Base-by-base conservation (phyloP, 371 early-diverging fungal genomes). In the Mycotypha africana region DNA sequence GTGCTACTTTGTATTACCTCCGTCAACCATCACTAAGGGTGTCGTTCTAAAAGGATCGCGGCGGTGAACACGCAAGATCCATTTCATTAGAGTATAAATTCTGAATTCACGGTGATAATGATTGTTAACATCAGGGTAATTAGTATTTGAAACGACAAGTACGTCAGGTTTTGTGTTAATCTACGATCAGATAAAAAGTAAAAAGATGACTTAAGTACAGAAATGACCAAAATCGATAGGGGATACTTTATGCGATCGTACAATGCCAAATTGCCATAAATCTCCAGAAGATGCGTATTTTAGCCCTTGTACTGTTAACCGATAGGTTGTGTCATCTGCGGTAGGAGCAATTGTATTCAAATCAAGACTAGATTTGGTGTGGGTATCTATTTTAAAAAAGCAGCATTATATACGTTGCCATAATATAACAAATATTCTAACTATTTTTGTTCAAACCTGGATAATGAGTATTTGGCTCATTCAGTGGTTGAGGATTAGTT, bases 11-110 rank as follows among this genome's bases (percentile, higher is more conserved):
- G n/a, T n/a, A n/a, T 48, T 60, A 64, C 68, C 72, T 24, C 61
- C 68, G 51, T 71, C 72, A 14, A 71, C 61, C 72, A 71, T 71
- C 2, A 71, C 23, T 12, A 71, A 46, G 38, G 72, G 72, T 1
- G 19, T 28, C 6, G 45, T 51, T 36, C 67, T 53, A 1, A 53
- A 33, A 8, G 60, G 44, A 38, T 71, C 72, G 9, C 67, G 65
- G 40, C 72, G 62, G 36, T 71, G 56, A 4, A 67, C 72, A 40
- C 72, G 65, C 3, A 71, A 47, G 31, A 71, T 63, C 72, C 72
- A 71, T 51, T 71, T 71, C 72, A 71, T 71, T 10, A 71, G 37
- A 12, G 56, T 53, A 46, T 71, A 71, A 34, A 71, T 71, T 32
- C 65, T 53, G 23, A 54, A 56, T 48, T 71, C 72, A 44, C 72